Conservation (phyloP, 805 yeast genomes). For the Starmerella roubikii region DNA sequence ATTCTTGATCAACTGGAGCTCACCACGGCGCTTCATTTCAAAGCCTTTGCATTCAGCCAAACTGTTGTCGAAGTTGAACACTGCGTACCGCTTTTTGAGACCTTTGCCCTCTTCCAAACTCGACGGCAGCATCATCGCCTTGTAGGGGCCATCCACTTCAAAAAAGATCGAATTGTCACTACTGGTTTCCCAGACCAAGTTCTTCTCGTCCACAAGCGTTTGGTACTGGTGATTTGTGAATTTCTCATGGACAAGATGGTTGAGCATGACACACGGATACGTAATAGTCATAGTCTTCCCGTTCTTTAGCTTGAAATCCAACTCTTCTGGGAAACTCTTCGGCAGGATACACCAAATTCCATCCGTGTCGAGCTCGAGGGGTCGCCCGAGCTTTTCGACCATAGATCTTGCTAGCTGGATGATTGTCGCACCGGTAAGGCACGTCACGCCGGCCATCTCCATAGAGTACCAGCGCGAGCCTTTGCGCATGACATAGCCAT, state of each 20-base stretch:
- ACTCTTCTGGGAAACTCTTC: slow-evolving; percentile 82
- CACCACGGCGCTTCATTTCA: slow-evolving; percentile 94
- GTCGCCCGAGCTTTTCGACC: slow-evolving; percentile 88
- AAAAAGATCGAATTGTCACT: slow-evolving; percentile 92
- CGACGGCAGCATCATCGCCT: slow-evolving; percentile 93
- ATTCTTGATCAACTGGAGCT: slow-evolving; percentile 78
- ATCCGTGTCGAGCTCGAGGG: slow-evolving; percentile 92
- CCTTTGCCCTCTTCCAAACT: slow-evolving; percentile 97
- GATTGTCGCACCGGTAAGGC: slow-evolving; percentile 94
- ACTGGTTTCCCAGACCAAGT: slow-evolving; percentile 53
- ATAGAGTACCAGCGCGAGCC: slow-evolving; percentile 99
- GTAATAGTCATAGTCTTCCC: slow-evolving; percentile 70
- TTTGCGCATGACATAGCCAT: slow-evolving; percentile 97
- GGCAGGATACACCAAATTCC: slow-evolving; percentile 99
- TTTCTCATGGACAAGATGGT: slow-evolving; percentile 76
- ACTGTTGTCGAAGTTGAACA: slow-evolving; percentile 86
- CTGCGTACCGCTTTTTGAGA: slow-evolving; percentile 91
- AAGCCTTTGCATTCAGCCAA: slow-evolving; percentile 94
- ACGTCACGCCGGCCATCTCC: slow-evolving; percentile 99
- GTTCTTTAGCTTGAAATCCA: slow-evolving; percentile 49
- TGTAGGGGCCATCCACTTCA: slow-evolving; percentile 97
- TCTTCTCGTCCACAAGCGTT: slow-evolving; percentile 55
- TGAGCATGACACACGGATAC: slow-evolving; percentile 93
- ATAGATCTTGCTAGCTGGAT: slow-evolving; percentile 91
- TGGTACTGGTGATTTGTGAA: slow-evolving; percentile 95